Percentiles rank a stretch among this genome's conserved stretches.
Evolutionary conservation across 2,329 filamentous ascomycete species (phyloP).

Genomic region (Alternaria arbusti): DNA sequence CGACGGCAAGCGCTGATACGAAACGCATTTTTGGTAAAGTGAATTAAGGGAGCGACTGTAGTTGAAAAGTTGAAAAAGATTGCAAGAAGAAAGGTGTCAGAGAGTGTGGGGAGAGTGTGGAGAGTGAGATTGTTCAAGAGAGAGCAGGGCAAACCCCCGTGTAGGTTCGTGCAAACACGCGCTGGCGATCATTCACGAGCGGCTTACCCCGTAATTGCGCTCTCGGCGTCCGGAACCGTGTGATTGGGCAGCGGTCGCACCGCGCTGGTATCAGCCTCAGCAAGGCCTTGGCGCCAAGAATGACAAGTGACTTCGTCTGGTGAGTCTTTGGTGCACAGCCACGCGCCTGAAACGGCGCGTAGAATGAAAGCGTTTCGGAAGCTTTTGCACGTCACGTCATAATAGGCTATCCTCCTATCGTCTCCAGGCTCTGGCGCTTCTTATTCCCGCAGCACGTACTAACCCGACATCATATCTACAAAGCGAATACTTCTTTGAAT

Average conservation of each 20-base stretch:
- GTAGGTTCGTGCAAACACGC: conserved; percentile 13
- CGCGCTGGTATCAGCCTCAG: neutral
- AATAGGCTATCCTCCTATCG: neutral
- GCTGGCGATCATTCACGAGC: conserved; percentile 12
- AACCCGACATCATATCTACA: neutral
- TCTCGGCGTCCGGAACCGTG: neutral
- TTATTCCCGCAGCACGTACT: neutral
- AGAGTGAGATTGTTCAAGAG: neutral
- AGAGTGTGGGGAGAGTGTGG: neutral
- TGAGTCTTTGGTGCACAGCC: neutral
- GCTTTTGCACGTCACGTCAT: neutral
- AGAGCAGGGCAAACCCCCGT: conserved; percentile 1
- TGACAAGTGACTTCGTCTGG: neutral
- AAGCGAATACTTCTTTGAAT: neutral
- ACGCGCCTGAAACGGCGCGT: conserved; percentile 11
- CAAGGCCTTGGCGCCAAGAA: conserved; percentile 6
- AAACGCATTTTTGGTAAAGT: conserved; percentile 26
- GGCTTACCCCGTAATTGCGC: conserved; percentile 15
- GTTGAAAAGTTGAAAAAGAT: conserved; percentile 3
- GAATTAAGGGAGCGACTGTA: conserved; percentile 18
- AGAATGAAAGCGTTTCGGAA: neutral
- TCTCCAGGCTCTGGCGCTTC: neutral
- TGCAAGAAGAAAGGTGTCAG: neutral
- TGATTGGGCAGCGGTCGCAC: conserved; percentile 10
- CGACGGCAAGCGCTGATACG: conserved; percentile 27